Evolutionary conservation across 2,329 filamentous ascomycete species (phyloP), one percentile per base, ranked within the genome.

Genomic region (Alternaria sp.): DNA sequence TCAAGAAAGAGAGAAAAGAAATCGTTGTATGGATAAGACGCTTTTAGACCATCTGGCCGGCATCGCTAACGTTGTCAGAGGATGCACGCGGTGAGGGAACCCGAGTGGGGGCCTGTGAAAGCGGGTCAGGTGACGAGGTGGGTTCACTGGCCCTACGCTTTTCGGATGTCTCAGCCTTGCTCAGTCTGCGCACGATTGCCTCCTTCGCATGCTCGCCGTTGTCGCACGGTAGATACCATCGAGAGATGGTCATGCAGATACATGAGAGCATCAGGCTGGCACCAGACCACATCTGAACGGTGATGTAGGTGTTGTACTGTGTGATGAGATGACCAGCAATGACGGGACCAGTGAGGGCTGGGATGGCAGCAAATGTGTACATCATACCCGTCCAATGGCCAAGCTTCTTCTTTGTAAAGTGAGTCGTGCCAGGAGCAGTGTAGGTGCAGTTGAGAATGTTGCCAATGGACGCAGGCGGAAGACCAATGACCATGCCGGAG

Each of bases 321-420:
- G 74, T 77, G 61, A 83, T 78, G 39, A 84, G 68, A 58, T 80
- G 72, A 9, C 82, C 82, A 17, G 79, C 79, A 55, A 84, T 79
- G 56, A 83, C 69, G 1, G 82, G 82, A 2, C 82, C 82, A 4
- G 76, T 72, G 9, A 84, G 74, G 2, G 80, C 76, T n/a, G 78
- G 79, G 1, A 79, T 65, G 2, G 80, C 80, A 8, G 81, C 77
- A 42, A 73, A 70, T 10, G 77, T 78, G 72, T 83, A 84, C 81
- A 83, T 82, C 81, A 83, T 83, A 40, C 82, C 82, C 3, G 77
- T 80, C 82, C 82, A 84, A 52, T 83, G 81, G 13, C 82, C 82
- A 7, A 84, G 78, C 54, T 78, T 80, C 50, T 77, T 55, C 67
- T 77, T 74, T 9, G 67, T 68, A 24, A 71, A 55, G 23, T 66